Base-by-base conservation (phyloP, 1,284 basidiomycete species). In the Ganoderma lucidum region DNA sequence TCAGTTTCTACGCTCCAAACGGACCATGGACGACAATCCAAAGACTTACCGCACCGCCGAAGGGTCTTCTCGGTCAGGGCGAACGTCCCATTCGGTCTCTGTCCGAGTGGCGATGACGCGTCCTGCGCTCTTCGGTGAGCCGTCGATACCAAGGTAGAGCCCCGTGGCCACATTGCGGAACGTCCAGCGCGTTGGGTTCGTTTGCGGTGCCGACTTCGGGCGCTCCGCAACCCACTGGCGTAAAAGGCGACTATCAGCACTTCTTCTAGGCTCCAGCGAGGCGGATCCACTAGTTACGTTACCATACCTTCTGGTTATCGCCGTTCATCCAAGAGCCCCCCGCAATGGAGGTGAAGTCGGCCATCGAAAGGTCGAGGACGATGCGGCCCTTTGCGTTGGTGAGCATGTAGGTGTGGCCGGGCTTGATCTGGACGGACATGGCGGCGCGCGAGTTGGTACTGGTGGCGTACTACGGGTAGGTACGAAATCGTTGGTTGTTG, bases 341-440 rank as follows among this genome's bases (percentile, higher is more conserved):
- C 39, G 83, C 84, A 67, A 89, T 79, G 42, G 85, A 81, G 14
- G 58, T 73, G 66, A 85, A 82, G 74, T 90, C 86, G 4, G 68
- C 78, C 6, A 83, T 86, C 32, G 86, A 88, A 55, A 88, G 81
- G 72, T 89, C 87, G n/a, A 88, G 68, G 37, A 81, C 85, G 4
- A 83, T 86, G 1, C 81, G 82, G n/a, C 80, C 78, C 72, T 85
- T 83, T 69, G 74, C 79, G 77, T 88, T 88, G 59, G 74, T 80
- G 72, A 89, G 80, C 59, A 73, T 80, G 79, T 87, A 89, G 23
- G 73, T 74, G 70, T 71, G 73, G 55, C 70, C 67, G 51, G 69
- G 61, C 64, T 70, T 30, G 48, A 68, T 65, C 48, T 70, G 66
- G 64, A 55, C 39, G 30, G 55, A 37, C 69, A 70, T 68, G 63